Evolutionary conservation across 2,329 filamentous ascomycete genomes (phyloP).

Genomic region (Claviceps maximensis): DNA sequence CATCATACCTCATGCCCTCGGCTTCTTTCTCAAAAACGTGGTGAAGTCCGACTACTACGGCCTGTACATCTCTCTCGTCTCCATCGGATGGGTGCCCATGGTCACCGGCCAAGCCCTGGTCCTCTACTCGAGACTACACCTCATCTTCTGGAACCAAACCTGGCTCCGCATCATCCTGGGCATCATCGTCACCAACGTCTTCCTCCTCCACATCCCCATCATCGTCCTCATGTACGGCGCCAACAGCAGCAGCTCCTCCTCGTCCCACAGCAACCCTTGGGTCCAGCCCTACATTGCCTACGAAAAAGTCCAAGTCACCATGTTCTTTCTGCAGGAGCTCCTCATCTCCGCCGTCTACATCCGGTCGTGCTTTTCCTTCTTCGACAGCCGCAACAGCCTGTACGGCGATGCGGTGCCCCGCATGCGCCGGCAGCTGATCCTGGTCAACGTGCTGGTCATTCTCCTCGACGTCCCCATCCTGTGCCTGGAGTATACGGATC

Average conservation of each 20-base stretch:
- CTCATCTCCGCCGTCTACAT: conserved; percentile 40
- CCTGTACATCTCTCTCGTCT: conserved; percentile 11
- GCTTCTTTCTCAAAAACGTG: conserved; percentile 30
- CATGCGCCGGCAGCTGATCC: conserved; percentile 22
- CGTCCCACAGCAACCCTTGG: conserved; percentile 2
- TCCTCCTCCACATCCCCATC: conserved; percentile 40
- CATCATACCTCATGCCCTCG: conserved; percentile 24
- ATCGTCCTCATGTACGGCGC: conserved; percentile 42
- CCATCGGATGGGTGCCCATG: conserved; percentile 26
- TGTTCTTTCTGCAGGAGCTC: conserved; percentile 41
- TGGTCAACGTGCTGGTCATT: conserved; percentile 28
- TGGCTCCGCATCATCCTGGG: conserved; percentile 34
- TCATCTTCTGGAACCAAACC: conserved; percentile 37
- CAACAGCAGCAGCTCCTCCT: conserved; percentile 17
- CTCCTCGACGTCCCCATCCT: conserved; percentile 25
- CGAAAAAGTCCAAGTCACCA: conserved; percentile 39
- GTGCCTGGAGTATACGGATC: conserved; percentile 15
- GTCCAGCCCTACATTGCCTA: conserved; percentile 24
- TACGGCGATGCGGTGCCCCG: conserved; percentile 13
- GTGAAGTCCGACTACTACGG: conserved; percentile 8
- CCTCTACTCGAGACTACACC: conserved; percentile 47
- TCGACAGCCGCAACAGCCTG: conserved; percentile 22
- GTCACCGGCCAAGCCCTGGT: conserved; percentile 47
- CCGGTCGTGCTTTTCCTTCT: conserved; percentile 32
- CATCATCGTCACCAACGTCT: conserved; percentile 42